These are phyloP conservation scores for Leishmania gerbilli DNA, from an alignment of 208 protist genomes.

Conservation along the genomic window DNA sequence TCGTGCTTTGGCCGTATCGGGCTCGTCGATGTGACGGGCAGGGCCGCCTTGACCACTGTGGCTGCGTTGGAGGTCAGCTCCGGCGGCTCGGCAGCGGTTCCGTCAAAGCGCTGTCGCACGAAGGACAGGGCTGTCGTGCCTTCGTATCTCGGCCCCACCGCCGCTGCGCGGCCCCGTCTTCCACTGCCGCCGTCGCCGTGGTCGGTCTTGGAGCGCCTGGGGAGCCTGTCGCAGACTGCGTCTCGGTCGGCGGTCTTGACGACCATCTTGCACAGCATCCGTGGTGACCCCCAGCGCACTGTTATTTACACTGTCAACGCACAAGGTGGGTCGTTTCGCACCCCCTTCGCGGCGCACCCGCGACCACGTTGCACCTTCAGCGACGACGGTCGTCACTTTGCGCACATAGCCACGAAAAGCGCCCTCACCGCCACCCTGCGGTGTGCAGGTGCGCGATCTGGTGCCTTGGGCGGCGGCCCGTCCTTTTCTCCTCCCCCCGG, in stretches of 20 bases:
- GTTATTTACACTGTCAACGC: neutral
- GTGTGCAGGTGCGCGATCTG: neutral
- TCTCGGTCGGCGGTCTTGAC: constrained; percentile 1
- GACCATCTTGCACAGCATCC: neutral
- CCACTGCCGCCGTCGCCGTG: constrained; percentile 15
- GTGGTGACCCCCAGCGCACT: neutral
- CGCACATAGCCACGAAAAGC: constrained; percentile 2
- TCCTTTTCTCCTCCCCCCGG: neutral
- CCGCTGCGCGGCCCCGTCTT: constrained; percentile 6
- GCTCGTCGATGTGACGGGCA: constrained; percentile 60
- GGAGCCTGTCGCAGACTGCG: neutral
- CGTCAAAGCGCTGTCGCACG: neutral
- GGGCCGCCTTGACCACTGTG: constrained; percentile 30
- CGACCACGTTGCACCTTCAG: constrained; percentile 25
- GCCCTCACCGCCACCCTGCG: neutral
- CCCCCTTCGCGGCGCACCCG: neutral
- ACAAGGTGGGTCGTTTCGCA: neutral
- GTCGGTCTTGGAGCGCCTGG: constrained; percentile 6
- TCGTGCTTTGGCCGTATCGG: constrained; percentile 39
- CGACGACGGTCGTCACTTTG: constrained; percentile 10
- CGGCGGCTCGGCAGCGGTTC: neutral
- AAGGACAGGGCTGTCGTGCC: neutral
- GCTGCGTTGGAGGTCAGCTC: constrained; percentile 33
- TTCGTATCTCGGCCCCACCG: neutral
- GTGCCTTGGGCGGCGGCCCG: neutral